Evolutionary conservation across 805 yeast species (phyloP), one percentile per base, ranked within the genome.

Genomic region (Candida alai): DNA sequence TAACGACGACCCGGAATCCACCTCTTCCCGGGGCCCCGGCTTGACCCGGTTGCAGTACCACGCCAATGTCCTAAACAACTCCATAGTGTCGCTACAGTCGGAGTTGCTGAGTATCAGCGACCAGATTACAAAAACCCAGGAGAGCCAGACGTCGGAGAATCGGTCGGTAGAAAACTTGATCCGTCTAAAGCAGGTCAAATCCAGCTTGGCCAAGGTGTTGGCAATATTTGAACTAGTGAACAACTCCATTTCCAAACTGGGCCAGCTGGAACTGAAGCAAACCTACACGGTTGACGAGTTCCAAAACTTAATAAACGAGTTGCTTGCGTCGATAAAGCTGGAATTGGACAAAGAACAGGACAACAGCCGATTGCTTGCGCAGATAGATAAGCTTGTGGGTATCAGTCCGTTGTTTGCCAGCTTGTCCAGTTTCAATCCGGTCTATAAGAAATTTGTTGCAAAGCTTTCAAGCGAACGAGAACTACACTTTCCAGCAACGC

Each of bases 31-130:
- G n/a, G n/a, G n/a, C n/a, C 46, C 51, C 25, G 55, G 56, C n/a
- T 67, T 76, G 1, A 73, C 83, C 7, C 65, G 85, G 39, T 56
- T 83, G 30, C 83, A 80, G 43, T 81, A 81, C 52, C 81, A 80
- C 49, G 58, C 78, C 27, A 82, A 78, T 28, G 73, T 80, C 1
- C 55, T 82, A 30, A 68, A 74, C 11, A 73, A 76, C 34, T 72
- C 86, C 0, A 73, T 80, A 16, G 65, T 72, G 27, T 65, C 84
- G 2, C 51, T 82, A 24, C 71, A 75, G 29, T 62, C 66, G 5
- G 80, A 78, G 36, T 48, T 78, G 21, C 24, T 40, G 4, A 30
- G 36, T 3, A 45, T 46, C 14, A 44, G 50, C 23, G 53, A 58
- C 25, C 35, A 47, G 24, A 23, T 40, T 35, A 32, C 41, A 31